Percentiles rank a stretch among this genome's conserved stretches.
These are phyloP conservation scores for Lodderomyces theae DNA, from an alignment of 1,139 yeast species.

Conservation along the genomic window DNA sequence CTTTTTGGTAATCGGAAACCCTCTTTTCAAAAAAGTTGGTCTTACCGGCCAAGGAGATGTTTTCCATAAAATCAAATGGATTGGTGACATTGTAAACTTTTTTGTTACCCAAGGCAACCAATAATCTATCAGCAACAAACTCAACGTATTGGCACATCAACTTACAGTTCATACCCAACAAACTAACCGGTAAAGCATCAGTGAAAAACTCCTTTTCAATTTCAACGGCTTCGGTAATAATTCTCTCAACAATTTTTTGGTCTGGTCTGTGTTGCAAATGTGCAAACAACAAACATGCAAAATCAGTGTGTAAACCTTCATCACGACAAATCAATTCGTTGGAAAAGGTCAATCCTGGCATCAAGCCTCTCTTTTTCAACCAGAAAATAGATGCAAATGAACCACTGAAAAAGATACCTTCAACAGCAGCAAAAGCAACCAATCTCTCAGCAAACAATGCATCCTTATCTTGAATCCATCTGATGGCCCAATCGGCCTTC, in stretches of 20 bases:
- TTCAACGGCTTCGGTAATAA: slow-evolving; percentile 91
- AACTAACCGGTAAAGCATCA: slow-evolving; percentile 87
- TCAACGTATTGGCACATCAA: slow-evolving; percentile 98
- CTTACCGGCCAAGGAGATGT: slow-evolving; percentile 95
- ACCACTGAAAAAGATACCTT: slow-evolving; percentile 97
- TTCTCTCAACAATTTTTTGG: slow-evolving; percentile 70
- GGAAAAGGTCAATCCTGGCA: slow-evolving; percentile 98
- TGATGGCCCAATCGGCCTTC: slow-evolving; percentile 97
- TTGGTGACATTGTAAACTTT: slow-evolving; percentile 84
- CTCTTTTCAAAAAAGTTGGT: slow-evolving; percentile 99
- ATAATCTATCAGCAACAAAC: slow-evolving; percentile 93
- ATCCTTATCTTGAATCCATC: slow-evolving; percentile 88
- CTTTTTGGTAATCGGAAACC: slow-evolving; percentile 98
- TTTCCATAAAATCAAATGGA: slow-evolving; percentile 99
- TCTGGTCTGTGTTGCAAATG: slow-evolving; percentile 90
- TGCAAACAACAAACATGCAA: slow-evolving; percentile 91
- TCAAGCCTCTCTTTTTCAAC: slow-evolving; percentile 95
- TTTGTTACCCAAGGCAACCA: slow-evolving; percentile 85
- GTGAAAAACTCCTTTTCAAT: slow-evolving; percentile 94
- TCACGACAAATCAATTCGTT: slow-evolving; percentile 97
- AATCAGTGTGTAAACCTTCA: slow-evolving; percentile 98
- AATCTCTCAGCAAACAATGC: slow-evolving; percentile 93
- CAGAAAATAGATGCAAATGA: slow-evolving; percentile 97
- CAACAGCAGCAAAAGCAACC: slow-evolving; percentile 98
- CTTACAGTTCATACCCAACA: slow-evolving; percentile 88